Percentiles rank a stretch among this genome's conserved stretches.
phyloP scores from a whole-genome alignment of 169 alveolate genomes.

The Plasmodium adleri region DNA sequence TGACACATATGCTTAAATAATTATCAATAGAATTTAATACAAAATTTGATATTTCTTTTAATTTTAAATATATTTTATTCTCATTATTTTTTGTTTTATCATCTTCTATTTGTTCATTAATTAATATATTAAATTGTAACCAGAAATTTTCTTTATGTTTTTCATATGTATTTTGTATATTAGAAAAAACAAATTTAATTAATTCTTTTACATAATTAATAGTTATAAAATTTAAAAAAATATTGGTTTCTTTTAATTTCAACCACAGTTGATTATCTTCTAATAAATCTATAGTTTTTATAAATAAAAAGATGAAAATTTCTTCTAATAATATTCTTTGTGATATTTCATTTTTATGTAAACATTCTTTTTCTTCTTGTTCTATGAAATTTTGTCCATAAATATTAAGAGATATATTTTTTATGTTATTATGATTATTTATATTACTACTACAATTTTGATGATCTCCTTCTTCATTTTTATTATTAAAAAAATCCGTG shows the following conservation, averaged over 20 bases:
- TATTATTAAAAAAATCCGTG: constrained; percentile 45
- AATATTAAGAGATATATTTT: background rate
- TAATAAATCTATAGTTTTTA: constrained; percentile 49
- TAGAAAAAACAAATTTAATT: constrained; percentile 36
- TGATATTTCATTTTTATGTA: constrained; percentile 61
- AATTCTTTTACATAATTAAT: constrained; percentile 49
- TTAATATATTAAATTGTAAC: constrained; percentile 18
- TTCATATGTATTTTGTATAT: constrained; percentile 49
- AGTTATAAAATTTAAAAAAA: constrained; percentile 48
- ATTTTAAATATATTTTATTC: constrained; percentile 13
- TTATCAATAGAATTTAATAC: constrained; percentile 62
- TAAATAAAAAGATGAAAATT: constrained; percentile 44
- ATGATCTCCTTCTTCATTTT: background rate
- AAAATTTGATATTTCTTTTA: constrained; percentile 37
- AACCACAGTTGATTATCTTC: constrained; percentile 41
- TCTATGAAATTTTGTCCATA: background rate
- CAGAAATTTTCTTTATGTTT: constrained; percentile 46
- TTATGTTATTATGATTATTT: background rate
- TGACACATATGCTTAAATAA: constrained; percentile 59
- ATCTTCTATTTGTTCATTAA: constrained; percentile 17
- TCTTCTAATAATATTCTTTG: constrained; percentile 64
- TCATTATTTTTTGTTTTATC: constrained; percentile 33
- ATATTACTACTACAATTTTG: background rate
- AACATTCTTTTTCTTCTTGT: constrained; percentile 50
- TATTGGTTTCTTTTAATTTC: constrained; percentile 44